phyloP scores from a whole-genome alignment of 2,329 filamentous ascomycete genomes.

The Dothidotthia symphoricarpi region DNA sequence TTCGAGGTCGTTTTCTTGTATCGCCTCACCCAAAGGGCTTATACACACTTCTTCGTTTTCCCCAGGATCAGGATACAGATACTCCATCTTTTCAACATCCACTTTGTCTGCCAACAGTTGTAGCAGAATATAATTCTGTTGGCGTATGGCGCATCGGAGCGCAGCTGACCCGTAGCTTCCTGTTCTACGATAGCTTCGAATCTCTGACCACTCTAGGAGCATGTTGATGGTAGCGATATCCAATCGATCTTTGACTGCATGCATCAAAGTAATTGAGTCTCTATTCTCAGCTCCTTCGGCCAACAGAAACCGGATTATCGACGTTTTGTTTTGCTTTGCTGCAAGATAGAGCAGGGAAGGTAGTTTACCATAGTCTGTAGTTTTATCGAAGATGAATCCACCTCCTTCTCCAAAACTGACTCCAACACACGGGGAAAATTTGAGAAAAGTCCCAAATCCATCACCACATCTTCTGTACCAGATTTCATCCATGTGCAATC shows the following conservation, averaged over 20 bases:
- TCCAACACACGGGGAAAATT: too few species aligned
- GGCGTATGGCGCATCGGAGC: conserved; percentile 1
- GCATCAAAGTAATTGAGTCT: background rate
- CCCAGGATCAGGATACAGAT: background rate
- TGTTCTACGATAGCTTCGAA: background rate
- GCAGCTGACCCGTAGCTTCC: conserved; percentile 3
- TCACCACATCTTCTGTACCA: too few species aligned
- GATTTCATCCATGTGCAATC: background rate
- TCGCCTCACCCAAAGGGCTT: conserved; percentile 4
- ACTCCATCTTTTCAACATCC: conserved; percentile 1
- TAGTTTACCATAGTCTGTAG: background rate
- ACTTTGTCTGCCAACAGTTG: background rate
- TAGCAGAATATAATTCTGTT: conserved; percentile 1
- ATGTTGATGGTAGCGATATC: background rate
- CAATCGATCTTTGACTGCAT: background rate
- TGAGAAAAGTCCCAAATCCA: too few species aligned
- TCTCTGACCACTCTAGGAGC: background rate
- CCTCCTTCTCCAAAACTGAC: too few species aligned
- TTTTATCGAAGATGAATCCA: background rate
- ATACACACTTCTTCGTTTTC: background rate
- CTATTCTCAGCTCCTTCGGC: background rate
- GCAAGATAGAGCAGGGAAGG: background rate
- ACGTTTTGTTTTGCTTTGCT: background rate
- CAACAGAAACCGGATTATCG: background rate
- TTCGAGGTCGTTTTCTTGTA: background rate